Base-by-base conservation (phyloP, 257 asterid genomes). In the Lycium ferocissimum region DNA sequence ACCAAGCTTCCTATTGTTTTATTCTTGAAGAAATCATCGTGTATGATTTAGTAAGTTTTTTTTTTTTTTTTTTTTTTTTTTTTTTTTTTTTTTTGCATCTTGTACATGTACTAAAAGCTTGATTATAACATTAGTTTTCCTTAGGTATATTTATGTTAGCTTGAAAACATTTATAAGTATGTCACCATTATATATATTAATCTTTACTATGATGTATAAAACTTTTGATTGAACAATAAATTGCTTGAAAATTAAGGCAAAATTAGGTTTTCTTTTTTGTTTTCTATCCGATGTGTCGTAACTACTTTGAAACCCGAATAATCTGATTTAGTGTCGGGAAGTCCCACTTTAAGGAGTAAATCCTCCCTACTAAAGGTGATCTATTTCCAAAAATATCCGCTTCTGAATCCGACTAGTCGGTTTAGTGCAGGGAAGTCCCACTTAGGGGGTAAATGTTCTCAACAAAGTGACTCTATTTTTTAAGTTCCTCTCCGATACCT, bases 101-200 rank as follows among this genome's bases (percentile, higher is more conserved):
- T 81, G 86, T 79, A 88, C 79, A 87, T 87, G 81, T 66, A 79
- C 65, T 81, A 70, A 62, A 82, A n/a, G 26, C 53, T 83, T 62
- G 56, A 56, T 73, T 49, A 51, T 51, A 76, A 22, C 81, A 76
- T 51, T 73, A 22, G 59, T 4, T 22, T 76, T 76, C 20, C 22
- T 51, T 49, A 22, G 13, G 22, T 76, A 13, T 43, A 71, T 51
- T 51, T 26, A 76, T 51, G 14, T 51, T 43, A 76, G 63, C 2
- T 76, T 47, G 20, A 26, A 51, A 76, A 14, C 14, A 13, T 76
- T 1, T 47, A 76, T 76, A 45, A 49, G 62, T 13, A 76, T 76
- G 22, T 69, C 37, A 63, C 40, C 78, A 15, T 67, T 66, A 11
- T 26, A 81, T 43, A 14, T 12, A 81, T 22, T 15, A 26, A 43